Evolutionary conservation across 805 yeast species (phyloP), one percentile per base, ranked within the genome.

Genomic region (Middelhovenomyces tepae): DNA sequence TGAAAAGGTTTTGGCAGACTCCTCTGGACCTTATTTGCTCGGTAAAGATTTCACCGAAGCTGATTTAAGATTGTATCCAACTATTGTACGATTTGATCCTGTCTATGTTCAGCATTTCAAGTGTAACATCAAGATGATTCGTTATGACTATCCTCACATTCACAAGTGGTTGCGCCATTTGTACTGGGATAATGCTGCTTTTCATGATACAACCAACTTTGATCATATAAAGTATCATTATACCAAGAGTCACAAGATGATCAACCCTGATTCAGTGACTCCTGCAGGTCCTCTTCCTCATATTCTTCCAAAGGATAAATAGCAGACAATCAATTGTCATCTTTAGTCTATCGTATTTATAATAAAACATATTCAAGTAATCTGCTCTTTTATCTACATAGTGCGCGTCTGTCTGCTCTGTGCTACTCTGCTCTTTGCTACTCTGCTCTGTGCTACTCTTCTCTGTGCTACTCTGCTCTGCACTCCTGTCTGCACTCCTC

Each of bases 21-120:
- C 53, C 16, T 38, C 40, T 22, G 60, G 64, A 11, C 47, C 47
- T 3, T 79, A 59, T 51, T 56, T 86, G 32, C 50, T 75, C 7
- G 89, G 87, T 4, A 66, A 74, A 36, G 62, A 57, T 29, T 60
- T 89, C 35, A 87, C 96, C 2, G 95, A 89, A 60, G 94, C 94
- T 5, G 98, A 89, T 56, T 67, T 89, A 37, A 69, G 96, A 44
- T 70, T 89, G 31, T 89, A 62, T 62, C 75, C 95, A 16, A 89
- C 97, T 2, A 77, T 89, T 38, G 67, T 85, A 27, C 73, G 98
- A 48, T 89, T 89, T 50, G 97, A 89, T 56, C 81, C 93, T 1
- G 94, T 86, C 15, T 89, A 89, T 53, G 89, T 80, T 34, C 95
- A 87, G 58, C 96, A 89, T 57, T 91, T 89, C 73, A 91, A 89